Base-by-base conservation (phyloP, 306 rosid genomes). In the Rosa persica region DNA sequence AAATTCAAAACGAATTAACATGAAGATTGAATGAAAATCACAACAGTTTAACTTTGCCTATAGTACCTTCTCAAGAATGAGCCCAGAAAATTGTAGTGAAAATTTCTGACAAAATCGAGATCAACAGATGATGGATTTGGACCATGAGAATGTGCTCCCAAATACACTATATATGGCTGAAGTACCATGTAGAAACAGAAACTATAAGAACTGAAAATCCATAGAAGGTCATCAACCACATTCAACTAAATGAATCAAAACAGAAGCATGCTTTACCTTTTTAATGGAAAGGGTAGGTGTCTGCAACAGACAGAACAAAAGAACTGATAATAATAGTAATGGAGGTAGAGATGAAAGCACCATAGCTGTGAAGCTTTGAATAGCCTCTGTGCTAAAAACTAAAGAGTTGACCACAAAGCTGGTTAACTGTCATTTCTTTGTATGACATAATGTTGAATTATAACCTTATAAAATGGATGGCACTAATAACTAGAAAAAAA, bases 111-210 rank as follows among this genome's bases (percentile, higher is more conserved):
- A 30, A 16, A 58, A 11, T 81, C 54, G 5, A 77, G 78, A 79
- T 86, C 89, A 66, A 1, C 12, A 7, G 72, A 10, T 6, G 88
- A 84, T 72, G 88, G 91, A 70, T 82, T 42, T 73, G 73, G 69
- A 2, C 90, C 88, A 77, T 87, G 90, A 25, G 91, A 84, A 68
- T 88, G 88, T 83, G 88, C 75, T 81, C 91, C 90, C 57, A 90
- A 77, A 72, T 90, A 90, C 4, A 90, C 91, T 61, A 90, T 82
- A 54, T 83, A 88, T 47, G 91, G 85, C 89, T 90, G 84, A 81
- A 83, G 39, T 25, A 74, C 78, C 47, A 38, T 5, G 6, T 2
- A 47, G 13, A 72, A 15, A 7, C n/a, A 30, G 43, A 64, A 64
- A 30, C 19, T 34, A 30, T 34, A 64, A 30, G 68, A 64, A 34